Percentiles rank a stretch among this genome's conserved stretches.
Conservation (phyloP, 2,329 filamentous ascomycete genomes). For the Xylariaceae sp. region DNA sequence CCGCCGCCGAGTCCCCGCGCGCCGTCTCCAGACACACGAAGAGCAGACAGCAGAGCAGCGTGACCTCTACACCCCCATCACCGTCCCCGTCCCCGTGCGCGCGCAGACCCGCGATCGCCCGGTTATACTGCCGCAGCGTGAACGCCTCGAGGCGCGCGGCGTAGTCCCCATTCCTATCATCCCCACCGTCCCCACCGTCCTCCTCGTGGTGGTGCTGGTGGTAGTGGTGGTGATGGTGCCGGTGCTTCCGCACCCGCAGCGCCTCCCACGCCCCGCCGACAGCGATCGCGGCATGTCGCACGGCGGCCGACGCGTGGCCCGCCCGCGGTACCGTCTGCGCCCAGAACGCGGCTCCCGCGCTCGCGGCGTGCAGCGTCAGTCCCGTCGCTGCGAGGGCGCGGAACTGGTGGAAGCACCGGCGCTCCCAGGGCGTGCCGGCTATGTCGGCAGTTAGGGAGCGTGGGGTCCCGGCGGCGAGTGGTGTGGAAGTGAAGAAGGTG, state of each 20-base stretch:
- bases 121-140: conserved; percentile 44
- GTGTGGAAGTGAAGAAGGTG: too few species aligned
- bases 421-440: conserved; percentile 39
- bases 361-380: conserved; percentile 34
- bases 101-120: conserved; percentile 40
- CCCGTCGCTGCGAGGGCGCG: conserved; percentile 36
- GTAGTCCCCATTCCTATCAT: background rate
- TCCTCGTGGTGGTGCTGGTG: conserved; percentile 2
- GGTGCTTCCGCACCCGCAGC: conserved; percentile 22
- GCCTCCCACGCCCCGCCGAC: conserved; percentile 37
- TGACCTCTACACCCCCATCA: conserved; percentile 32
- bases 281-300: conserved; percentile 40
- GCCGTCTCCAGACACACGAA: conserved; percentile 39
- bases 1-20: conserved; percentile 30
- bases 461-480: conserved; percentile 25
- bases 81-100: conserved; percentile 28
- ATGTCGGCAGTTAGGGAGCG: conserved; percentile 42
- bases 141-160: conserved; percentile 39
- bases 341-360: conserved; percentile 37
- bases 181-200: background rate
- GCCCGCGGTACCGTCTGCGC: conserved; percentile 35
- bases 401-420: conserved; percentile 41
- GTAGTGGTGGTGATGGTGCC: background rate
- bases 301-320: conserved; percentile 34
- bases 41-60: conserved; percentile 38